phyloP scores from a whole-genome alignment of 208 protist genomes.

The Naegleria lovaniensis region DNA sequence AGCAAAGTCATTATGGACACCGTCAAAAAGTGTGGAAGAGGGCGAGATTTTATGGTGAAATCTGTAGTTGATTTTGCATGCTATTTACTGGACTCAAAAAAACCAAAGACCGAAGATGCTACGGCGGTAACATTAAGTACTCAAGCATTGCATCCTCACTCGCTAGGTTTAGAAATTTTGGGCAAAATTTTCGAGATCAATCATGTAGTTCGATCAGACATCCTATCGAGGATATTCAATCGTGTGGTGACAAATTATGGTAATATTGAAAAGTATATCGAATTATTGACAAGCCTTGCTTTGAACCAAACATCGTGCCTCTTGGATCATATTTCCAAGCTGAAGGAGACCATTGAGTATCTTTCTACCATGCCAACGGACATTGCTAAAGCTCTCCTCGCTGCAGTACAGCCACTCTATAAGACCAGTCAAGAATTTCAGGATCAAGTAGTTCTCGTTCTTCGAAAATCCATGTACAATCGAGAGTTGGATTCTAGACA shows the following conservation, averaged over 20 bases:
- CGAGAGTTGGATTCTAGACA: conserved; percentile 5
- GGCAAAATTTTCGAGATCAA: background rate
- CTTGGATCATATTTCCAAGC: background rate
- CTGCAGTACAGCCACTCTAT: background rate
- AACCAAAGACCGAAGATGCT: background rate
- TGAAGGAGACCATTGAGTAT: background rate
- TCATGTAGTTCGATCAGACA: background rate
- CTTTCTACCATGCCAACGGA: background rate
- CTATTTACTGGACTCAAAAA: background rate
- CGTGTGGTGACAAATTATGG: background rate
- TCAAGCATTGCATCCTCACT: background rate
- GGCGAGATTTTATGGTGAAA: background rate
- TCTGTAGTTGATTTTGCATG: background rate
- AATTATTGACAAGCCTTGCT: background rate
- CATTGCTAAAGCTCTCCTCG: background rate
- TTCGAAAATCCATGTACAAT: background rate
- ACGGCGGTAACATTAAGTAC: background rate
- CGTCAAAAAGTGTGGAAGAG: background rate
- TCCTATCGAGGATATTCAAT: background rate
- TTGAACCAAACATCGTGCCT: background rate
- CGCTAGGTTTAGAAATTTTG: background rate
- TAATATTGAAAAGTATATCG: background rate
- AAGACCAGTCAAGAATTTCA: background rate
- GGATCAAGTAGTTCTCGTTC: background rate
- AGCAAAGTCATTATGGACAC: background rate